Evolutionary conservation across 805 yeast genomes (phyloP).

Genomic region (Monosporozyma yasuniensis): DNA sequence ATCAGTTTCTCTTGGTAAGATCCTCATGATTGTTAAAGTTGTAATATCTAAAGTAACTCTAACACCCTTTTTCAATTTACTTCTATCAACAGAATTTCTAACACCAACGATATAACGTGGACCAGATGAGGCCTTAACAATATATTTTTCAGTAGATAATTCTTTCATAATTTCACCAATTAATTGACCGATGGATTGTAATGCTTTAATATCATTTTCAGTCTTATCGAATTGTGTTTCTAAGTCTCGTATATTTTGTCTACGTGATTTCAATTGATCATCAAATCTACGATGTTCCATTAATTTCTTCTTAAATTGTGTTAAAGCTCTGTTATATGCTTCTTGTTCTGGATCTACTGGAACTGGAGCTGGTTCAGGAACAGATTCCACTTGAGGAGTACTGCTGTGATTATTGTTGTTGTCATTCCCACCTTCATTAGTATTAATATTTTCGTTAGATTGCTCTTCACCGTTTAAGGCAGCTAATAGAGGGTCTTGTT

Average conservation of each 20-base stretch:
- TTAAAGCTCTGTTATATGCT: slow-evolving; percentile 61
- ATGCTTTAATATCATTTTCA: slow-evolving; percentile 92
- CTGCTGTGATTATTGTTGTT: slow-evolving; percentile 8
- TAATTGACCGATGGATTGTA: slow-evolving; percentile 94
- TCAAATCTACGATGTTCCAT: slow-evolving; percentile 94
- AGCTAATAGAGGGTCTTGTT: slow-evolving; percentile 68
- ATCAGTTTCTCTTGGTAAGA: slow-evolving; percentile 95
- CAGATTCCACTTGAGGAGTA: slow-evolving; percentile 21
- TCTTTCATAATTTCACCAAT: slow-evolving; percentile 96
- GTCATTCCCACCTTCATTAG: slow-evolving; percentile 1
- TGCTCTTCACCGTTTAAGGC: slow-evolving; percentile 35
- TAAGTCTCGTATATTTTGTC: slow-evolving; percentile 73
- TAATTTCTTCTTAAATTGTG: slow-evolving; percentile 73
- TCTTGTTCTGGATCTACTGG: slow-evolving; percentile 49
- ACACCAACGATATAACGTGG: slow-evolving; percentile 98
- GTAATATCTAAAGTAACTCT: slow-evolving; percentile 97
- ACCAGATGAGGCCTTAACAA: slow-evolving; percentile 93
- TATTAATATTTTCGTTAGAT: background rate
- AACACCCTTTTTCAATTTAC: slow-evolving; percentile 80
- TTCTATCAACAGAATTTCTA: slow-evolving; percentile 82
- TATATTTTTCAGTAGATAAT: slow-evolving; percentile 86
- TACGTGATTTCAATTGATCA: slow-evolving; percentile 73
- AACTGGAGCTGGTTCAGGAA: slow-evolving; percentile 20
- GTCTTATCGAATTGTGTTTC: slow-evolving; percentile 85
- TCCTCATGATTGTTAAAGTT: slow-evolving; percentile 93